Base-by-base conservation (phyloP, 805 yeast species). In the Suhomyces sp. region DNA sequence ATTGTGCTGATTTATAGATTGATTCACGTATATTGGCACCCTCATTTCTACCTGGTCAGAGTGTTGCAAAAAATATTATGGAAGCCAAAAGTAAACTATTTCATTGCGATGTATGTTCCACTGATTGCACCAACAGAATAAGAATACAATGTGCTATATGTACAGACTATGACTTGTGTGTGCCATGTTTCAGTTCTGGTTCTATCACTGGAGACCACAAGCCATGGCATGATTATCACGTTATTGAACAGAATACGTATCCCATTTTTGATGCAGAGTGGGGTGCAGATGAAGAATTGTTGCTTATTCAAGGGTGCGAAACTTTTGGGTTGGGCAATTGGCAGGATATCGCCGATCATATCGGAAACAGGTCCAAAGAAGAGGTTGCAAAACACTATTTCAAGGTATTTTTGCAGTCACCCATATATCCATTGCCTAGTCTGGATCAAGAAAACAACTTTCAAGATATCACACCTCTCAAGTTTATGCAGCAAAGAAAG, bases 281-380 rank as follows among this genome's bases (percentile, higher is more conserved):
- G 98, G 99, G 99, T 35, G 99, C 99, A 1, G 99, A 94, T 71
- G 99, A 94, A 68, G 99, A 94, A 69, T 65, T 92, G 51, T 76
- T 89, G 29, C 73, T 94, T 53, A 81, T 96, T 12, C 96, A 91
- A 67, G 98, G 97, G 7, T 86, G 96, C 43, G 97, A 94, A 68
- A 86, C 89, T 8, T 79, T 82, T 44, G 99, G 99, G 0, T 67
- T 94, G 50, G 99, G 99, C 2, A 91, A 92, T 66, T 94, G 99
- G 99, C 96, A 89, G 63, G 99, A 94, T 67, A 83, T 96, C n/a
- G 87, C 97, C 9, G 98, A 94, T 64, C 96, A 89, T 64, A 89
- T 96, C 50, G 98, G 98, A 10, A 89, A 92, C 39, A 71, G 98
- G 55, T 83, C 90, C 10, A 90, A 89, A 65, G 97, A 91, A 54